Base-by-base conservation (phyloP, 2,329 filamentous ascomycete genomes). In the Fusarium torreyae region DNA sequence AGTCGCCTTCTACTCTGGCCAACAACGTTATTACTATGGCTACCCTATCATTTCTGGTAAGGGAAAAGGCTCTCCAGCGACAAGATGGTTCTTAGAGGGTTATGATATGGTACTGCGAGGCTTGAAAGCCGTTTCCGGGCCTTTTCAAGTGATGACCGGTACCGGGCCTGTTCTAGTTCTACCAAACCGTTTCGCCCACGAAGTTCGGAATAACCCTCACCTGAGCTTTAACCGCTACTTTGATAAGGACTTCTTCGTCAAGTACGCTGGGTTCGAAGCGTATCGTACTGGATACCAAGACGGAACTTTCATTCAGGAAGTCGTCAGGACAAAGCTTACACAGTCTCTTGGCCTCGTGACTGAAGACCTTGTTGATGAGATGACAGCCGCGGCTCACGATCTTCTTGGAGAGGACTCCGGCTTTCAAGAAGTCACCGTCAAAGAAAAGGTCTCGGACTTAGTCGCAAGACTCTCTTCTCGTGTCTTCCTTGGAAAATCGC, bases 391-490 rank as follows among this genome's bases (percentile, higher is more conserved):
- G n/a, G n/a, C 18, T n/a, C n/a, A 39, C 11, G n/a, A 39, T n/a
- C n/a, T 39, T 20, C 18, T 18, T 18, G 38, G 38, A n/a, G 38
- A 39, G n/a, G 38, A 39, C 18, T n/a, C n/a, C 3, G 18, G 18
- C 17, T 39, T n/a, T n/a, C 38, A 39, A 39, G n/a, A n/a, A n/a
- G 18, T 39, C 18, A 18, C 17, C 18, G 18, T 39, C 38, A 39
- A 39, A 18, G n/a, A 39, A 14, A 39, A 39, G n/a, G 18, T 18
- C 11, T 18, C 18, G n/a, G 11, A 7, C 38, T 18, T 39, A 18
- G 79, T 88, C 11, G 82, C 84, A 17, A 82, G 84, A 10, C 68
- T 87, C 13, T 85, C 85, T 0, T 83, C 85, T 2, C 78, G 83
- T 7, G 80, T 86, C 5, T 86, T 87, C 61, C 73, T 86, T 3